Base-by-base conservation (phyloP, 1,284 basidiomycete genomes). In the Entoloma clypeatum region DNA sequence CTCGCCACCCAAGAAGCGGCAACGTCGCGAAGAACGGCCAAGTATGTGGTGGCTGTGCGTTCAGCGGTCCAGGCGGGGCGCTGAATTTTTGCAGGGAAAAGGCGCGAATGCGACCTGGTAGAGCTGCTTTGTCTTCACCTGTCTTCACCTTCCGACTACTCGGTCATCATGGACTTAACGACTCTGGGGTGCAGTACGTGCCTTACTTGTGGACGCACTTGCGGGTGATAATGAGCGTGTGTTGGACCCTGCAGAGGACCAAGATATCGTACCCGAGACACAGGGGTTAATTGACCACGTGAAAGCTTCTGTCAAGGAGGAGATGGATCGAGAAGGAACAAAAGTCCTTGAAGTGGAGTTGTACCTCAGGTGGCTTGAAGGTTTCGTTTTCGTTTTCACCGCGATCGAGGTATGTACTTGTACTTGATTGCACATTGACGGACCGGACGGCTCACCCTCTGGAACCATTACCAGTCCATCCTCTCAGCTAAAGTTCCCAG, bases 261-360 rank as follows among this genome's bases (percentile, higher is more conserved):
- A 52, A 21, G 45, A 52, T 13, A 36, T 51, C 33, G 33, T 53
- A 11, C 36, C 32, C 22, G 49, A 51, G 5, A 49, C 57, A 0
- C 55, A 63, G 24, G 39, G 47, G 7, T 42, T 70, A 7, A 52
- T 68, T 11, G 51, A 62, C 23, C 51, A 51, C 10, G 57, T 60
- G n/a, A 62, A 64, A 44, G 44, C 47, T 14, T 43, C 50, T 1
- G 62, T 63, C 3, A 56, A 61, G 41, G 48, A 46, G 6, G 50
- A 55, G 21, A 52, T 55, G 22, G 52, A 53, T 23, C 41, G 45
- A 30, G 50, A 52, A 3, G 53, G 51, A 24, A 45, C 46, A 21
- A 62, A 55, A 49, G 55, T 62, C 16, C 51, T 68, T 8, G 63
- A 68, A 44, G 63, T 63, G 0, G 67, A 70, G 42, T 47, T 70